Base-by-base conservation (phyloP, 164 flowering plant species). In the Hamamelis virginiana region DNA sequence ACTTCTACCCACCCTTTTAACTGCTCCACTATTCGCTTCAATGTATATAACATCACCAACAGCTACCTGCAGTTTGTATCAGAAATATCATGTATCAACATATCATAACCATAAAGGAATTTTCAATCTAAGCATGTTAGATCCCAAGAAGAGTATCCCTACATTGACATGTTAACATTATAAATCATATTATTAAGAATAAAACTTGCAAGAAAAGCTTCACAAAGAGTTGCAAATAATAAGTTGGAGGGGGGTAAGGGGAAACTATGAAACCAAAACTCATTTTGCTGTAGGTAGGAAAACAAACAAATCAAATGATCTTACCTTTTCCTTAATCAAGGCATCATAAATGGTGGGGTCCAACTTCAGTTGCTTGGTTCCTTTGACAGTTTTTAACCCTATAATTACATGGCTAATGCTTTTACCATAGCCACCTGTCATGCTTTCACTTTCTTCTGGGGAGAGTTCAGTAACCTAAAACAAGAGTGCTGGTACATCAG, bases 281-380 rank as follows among this genome's bases (percentile, higher is more conserved):
- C 41, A 33, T 33, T 33, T 33, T 33, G 2, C 41, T 33, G 41
- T 33, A 33, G 41, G 41, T 33, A 33, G 41, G 41, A 33, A 33
- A 33, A 33, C 6, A 6, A 33, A 33, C 41, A 33, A 33, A 33
- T 33, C 41, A 33, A 33, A 33, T 2, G 41, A 28, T 4, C 27
- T 61, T 38, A 90, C 99, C 96, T 96, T 93, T 72, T 96, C 99
- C 81, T 95, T 96, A 59, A 96, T 88, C 77, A 96, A 78, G 59
- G 98, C 99, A 86, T 93, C 98, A 79, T 96, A 96, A 55, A 96
- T 93, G 26, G 95, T 93, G 9, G 99, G 97, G 63, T 96, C 99
- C 82, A 96, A 74, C 86, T 91, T 96, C 82, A 96, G 77, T 74
- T 96, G 99, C 75, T 96, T 96, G 60, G 97, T 96, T 77, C 99